Evolutionary conservation across 768 basidiomycete genomes (phyloP), one percentile per base, ranked within the genome.

Genomic region (Gymnopilus junonius): DNA sequence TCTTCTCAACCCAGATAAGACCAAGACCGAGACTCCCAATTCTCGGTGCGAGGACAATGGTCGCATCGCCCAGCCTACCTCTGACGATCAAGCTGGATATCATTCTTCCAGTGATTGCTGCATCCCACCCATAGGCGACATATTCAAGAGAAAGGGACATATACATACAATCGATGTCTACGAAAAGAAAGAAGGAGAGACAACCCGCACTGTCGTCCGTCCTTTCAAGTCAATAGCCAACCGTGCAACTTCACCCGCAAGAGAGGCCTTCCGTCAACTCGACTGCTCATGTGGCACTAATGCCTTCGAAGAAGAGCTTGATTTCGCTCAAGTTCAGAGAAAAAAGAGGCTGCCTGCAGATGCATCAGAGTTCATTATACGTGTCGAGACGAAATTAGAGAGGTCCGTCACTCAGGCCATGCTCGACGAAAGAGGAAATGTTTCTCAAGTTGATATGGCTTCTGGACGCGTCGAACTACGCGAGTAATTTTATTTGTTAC

Each of bases 151-250:
- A 20, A 37, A 43, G 39, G 55, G 48, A 54, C 55, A 45, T n/a
- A 57, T 58, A n/a, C 55, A 57, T 42, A 66, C 23, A 45, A 68
- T 62, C 14, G 65, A 68, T n/a, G 50, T 46, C 25, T 67, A 62
- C 60, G 65, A 66, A 40, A 55, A 61, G 15, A 67, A 57, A 8
- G 60, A 43, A 31, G 67, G 62, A 10, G 65, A 63, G n/a, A 58
- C 50, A 11, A 65, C 57, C 27, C 64, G 69, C n/a, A 67, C 63
- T 10, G 60, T 70, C 35, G 63, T 67, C 37, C 67, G 67, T 25
- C 61, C 66, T 23, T 55, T 45, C 48, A 27, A 25, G 15, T 37
- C 32, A 20, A 43, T 51, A 27, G 32, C 20, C 17, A 32, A 27
- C 17, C 29, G 23, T 32, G 14, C n/a, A 15, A 34, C 25, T 12